These are phyloP conservation scores for Fusarium xylarioides DNA, from an alignment of 2,329 filamentous ascomycete species.

Conservation along the genomic window DNA sequence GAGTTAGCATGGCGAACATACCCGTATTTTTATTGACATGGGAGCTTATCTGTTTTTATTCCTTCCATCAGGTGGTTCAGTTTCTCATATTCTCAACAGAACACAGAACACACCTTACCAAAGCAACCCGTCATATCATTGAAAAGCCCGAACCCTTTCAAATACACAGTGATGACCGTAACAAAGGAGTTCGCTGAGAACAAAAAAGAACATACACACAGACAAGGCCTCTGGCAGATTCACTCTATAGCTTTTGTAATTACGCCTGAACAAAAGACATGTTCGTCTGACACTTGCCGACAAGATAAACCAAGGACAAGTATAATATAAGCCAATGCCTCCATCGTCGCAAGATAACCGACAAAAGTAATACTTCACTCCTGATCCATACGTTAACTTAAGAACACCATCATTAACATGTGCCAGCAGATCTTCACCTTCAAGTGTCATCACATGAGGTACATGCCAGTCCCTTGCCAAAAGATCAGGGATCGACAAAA, in stretches of 20 bases:
- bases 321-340: neutral
- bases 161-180: neutral
- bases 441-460: constrained; percentile 35
- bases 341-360: neutral
- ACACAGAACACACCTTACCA: neutral
- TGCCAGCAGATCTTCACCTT: constrained; percentile 35
- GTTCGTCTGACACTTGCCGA: neutral
- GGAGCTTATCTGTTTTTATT: too few relatives aligned
- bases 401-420: constrained; percentile 13
- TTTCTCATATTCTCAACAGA: neutral
- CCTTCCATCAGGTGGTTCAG: neutral
- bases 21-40: neutral
- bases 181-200: neutral
- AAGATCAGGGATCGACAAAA: neutral
- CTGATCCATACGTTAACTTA: neutral
- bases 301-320: neutral
- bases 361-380: neutral
- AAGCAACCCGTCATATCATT: neutral
- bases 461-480: constrained; percentile 7
- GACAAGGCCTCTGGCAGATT: neutral
- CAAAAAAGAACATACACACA: neutral
- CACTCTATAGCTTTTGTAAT: neutral
- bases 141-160: neutral
- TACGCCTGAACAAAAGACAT: constrained; percentile 1
- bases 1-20: neutral